phyloP scores from a whole-genome alignment of 129 eudicot genomes.

The Ambrosia artemisiifolia region DNA sequence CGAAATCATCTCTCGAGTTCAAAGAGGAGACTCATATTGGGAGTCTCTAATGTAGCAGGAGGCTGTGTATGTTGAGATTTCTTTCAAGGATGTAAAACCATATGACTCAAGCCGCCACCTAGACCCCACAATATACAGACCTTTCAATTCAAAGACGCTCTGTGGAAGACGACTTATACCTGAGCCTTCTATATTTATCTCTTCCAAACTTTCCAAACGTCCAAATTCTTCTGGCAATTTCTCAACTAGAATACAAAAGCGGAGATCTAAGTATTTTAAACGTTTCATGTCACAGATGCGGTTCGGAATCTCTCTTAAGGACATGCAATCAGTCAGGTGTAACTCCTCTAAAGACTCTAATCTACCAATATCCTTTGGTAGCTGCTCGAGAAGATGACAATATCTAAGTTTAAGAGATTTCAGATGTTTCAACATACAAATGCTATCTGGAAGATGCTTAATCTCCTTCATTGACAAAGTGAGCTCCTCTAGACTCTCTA shows the following conservation, averaged over 20 bases:
- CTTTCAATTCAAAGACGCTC: neutral
- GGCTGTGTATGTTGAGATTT: neutral
- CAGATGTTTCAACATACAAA: constrained; percentile 4
- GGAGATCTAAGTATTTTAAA: neutral
- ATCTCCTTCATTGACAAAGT: neutral
- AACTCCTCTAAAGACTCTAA: neutral
- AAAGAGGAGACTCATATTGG: neutral
- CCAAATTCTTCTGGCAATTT: constrained; percentile 11
- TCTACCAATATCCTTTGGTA: neutral
- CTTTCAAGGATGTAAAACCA: neutral
- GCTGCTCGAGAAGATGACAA: neutral
- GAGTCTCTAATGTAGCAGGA: neutral
- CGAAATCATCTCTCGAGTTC: too few species aligned
- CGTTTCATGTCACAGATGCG: neutral
- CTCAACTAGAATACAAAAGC: neutral
- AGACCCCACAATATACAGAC: neutral
- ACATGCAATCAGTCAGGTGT: neutral
- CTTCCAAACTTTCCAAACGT: neutral
- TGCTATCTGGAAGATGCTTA: constrained; percentile 7
- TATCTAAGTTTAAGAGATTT: neutral
- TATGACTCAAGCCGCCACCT: neutral
- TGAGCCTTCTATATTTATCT: neutral
- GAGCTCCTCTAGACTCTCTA: neutral
- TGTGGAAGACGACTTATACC: neutral
- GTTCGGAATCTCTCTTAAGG: neutral